These are phyloP conservation scores for Kodamaea sp. DNA, from an alignment of 1,139 yeast species.

Conservation along the genomic window DNA sequence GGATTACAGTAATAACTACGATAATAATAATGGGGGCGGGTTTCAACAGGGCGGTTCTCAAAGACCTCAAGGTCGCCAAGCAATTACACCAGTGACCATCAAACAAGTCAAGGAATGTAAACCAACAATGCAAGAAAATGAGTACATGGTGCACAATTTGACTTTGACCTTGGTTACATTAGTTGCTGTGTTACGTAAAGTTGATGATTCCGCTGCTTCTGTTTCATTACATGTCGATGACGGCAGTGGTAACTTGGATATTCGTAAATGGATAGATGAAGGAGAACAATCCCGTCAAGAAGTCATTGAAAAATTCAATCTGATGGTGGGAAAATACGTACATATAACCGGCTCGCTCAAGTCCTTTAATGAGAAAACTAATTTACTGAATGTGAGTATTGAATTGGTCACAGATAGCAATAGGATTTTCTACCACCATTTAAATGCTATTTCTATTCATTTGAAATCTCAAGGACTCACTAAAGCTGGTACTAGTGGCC, in stretches of 20 bases:
- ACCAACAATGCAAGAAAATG: conserved; percentile 70
- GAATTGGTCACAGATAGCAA: conserved; percentile 64
- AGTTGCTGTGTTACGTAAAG: conserved; percentile 63
- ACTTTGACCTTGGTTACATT: conserved; percentile 59
- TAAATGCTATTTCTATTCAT: conserved; percentile 68
- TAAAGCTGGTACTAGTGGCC: conserved; percentile 11
- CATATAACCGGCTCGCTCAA: conserved; percentile 70
- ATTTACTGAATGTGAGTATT: conserved; percentile 62
- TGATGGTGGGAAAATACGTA: conserved; percentile 48
- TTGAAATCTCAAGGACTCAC: conserved; percentile 30
- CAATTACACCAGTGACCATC: conserved; percentile 78
- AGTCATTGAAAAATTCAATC: conserved; percentile 30
- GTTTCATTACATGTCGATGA: conserved; percentile 67
- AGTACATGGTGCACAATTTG: conserved; percentile 62
- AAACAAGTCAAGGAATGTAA: conserved; percentile 70
- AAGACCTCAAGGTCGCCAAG: conserved; percentile 35
- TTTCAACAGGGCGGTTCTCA: conserved; percentile 29
- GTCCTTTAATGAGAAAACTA: conserved; percentile 64
- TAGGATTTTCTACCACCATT: conserved; percentile 71
- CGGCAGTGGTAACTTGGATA: conserved; percentile 75
- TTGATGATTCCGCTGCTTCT: conserved; percentile 53
- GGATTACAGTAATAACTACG: conserved; percentile 18
- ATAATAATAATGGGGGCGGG: conserved; percentile 26
- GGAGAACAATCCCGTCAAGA: conserved; percentile 32
- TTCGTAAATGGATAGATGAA: conserved; percentile 68